These are phyloP conservation scores for Omphalotus guepiniiformis DNA, from an alignment of 768 basidiomycete genomes.

Conservation along the genomic window DNA sequence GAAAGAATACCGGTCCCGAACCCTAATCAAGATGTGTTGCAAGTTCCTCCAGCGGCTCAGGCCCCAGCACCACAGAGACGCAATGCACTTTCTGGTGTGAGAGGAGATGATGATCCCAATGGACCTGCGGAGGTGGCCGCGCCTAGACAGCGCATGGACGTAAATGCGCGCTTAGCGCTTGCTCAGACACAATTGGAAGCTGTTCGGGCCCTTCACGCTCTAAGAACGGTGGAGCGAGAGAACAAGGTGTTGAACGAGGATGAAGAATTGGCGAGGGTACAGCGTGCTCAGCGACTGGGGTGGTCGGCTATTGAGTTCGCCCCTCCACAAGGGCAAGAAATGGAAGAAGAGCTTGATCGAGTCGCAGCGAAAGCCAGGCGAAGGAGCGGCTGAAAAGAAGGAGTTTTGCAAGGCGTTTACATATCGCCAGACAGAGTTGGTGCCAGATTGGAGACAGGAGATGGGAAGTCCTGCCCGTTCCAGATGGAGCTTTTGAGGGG, in stretches of 20 bases:
- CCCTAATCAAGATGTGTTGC: constrained; percentile 18
- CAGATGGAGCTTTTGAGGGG: too few relatives aligned
- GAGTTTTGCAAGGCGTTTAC: too few relatives aligned
- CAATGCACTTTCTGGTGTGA: too few relatives aligned
- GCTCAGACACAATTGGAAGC: constrained; percentile 28
- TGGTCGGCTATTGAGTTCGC: neutral
- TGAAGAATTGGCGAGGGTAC: neutral
- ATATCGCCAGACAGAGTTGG: too few relatives aligned
- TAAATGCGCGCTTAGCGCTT: constrained; percentile 16
- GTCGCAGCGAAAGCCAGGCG: too few relatives aligned
- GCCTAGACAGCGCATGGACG: constrained; percentile 6
- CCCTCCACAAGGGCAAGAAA: neutral
- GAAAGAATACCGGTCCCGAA: constrained; percentile 41
- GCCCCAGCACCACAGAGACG: constrained; percentile 19
- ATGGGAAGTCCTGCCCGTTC: too few relatives aligned
- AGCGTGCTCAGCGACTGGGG: neutral
- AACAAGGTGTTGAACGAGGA: constrained; percentile 14
- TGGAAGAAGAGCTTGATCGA: constrained; percentile 4
- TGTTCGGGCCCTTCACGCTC: constrained; percentile 26
- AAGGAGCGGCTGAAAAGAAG: too few relatives aligned
- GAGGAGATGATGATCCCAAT: too few relatives aligned
- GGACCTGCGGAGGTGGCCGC: constrained; percentile 18
- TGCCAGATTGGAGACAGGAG: too few relatives aligned
- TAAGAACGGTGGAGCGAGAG: constrained; percentile 20
- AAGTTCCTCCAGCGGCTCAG: constrained; percentile 19